Evolutionary conservation across 2,329 filamentous ascomycete species (phyloP), one percentile per base, ranked within the genome.

Genomic region (Colletotrichum sidae): DNA sequence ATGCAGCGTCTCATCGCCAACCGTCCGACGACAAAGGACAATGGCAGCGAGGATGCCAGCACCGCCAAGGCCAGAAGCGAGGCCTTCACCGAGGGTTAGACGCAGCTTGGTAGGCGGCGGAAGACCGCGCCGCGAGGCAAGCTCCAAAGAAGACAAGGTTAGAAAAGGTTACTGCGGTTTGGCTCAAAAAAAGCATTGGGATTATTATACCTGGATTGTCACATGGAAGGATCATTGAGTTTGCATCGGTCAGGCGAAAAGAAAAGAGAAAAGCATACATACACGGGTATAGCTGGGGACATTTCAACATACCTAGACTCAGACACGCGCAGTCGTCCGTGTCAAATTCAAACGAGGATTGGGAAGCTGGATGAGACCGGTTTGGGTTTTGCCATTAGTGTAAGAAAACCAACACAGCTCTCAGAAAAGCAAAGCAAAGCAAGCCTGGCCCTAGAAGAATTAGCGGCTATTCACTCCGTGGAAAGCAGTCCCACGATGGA

Each of bases 1-100:
- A 46, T 41, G 9, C 33, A 86, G 84, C 83, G 84, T 60, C 74
- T 86, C 63, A 82, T 86, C 70, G 83, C 83, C 70, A 86, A 86
- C 74, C 78, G 81, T 7, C 77, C 78, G 34, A 75, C 77, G 12
- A 75, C 73, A 34, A 75, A 76, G 70, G 75, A 79, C 50, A 74
- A 79, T 49, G 74, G 74, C 41, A 72, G 70, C 13, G 67, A 70
- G 52, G 69, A 69, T 34, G 67, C 67, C 42, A 64, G 67, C 47
- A 67, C 59, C 34, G 57, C 68, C 35, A 77, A 81, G 68, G 79
- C 79, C 55, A 77, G 78, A 60, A 79, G 72, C 39, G 80, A 81
- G 71, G 79, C 79, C 15, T 81, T 81, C 63, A 75, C 73, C 35
- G 75, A 81, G 35, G 78, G 76, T 50, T 80, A 70, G 70, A 49